Base-by-base conservation (phyloP, 2,329 filamentous ascomycete genomes). In the Juglanconis sp. region DNA sequence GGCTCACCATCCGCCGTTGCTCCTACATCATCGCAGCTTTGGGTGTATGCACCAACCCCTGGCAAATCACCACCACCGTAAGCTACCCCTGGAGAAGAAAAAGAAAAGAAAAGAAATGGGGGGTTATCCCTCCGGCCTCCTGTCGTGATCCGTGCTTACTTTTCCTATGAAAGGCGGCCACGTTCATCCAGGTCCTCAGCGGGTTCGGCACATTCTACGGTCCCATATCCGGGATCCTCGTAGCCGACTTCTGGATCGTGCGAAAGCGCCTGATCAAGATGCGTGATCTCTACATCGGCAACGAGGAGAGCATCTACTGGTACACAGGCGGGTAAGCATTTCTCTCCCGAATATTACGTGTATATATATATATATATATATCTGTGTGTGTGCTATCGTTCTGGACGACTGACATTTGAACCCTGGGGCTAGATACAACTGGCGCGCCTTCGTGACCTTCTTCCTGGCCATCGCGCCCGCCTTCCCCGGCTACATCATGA, bases 291-390 rank as follows among this genome's bases (percentile, higher is more conserved):
- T 68, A 67, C 49, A 56, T 56, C 8, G 61, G 62, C 2, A 57
- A 63, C 36, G 60, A 62, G 10, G 57, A 47, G n/a, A 64, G 65
- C 40, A 66, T 67, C 55, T 68, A 68, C 57, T 66, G 65, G 65
- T 66, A 62, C 53, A 38, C 3, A 5, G 17, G 51, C 34, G 53
- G 54, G 47, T 61, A 6, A 59, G 57, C 24, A 24, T 24, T 24
- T 24, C 24, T 24, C 24, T 24, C 24, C 24, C 24, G 24, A 24
- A 24, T 24, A 24, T 24, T 24, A 24, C 24, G 24, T 24, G 24
- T 24, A 24, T 24, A 24, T 24, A 24, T 24, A 24, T 24, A 24
- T 24, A 24, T 24, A 24, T 24, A 24, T 24, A 24, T 24, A 24
- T 24, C 24, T 24, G 24, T 24, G 24, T 24, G 24, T 24, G 24